Base-by-base conservation (phyloP, 1,139 yeast genomes). In the Scheffersomyces illinoinensis region DNA sequence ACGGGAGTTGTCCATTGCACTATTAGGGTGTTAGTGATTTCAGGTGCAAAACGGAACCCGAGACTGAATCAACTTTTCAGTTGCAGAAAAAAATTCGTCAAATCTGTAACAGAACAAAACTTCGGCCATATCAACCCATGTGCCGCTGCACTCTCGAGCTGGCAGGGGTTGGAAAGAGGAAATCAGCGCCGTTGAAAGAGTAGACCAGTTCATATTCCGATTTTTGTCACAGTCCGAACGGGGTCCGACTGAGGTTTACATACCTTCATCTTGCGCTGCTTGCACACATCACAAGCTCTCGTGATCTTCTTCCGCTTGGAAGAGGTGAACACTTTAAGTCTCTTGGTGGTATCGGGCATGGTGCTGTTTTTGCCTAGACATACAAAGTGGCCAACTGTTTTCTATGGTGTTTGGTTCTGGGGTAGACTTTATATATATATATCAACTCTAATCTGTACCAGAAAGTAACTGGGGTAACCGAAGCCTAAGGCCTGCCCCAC, bases 161-260 rank as follows among this genome's bases (percentile, higher is more conserved):
- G 70, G 53, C 77, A 57, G 52, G 71, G 65, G 56, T 74, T 77
- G 20, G 73, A 63, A 8, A 66, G 68, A 51, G 71, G 71, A 55
- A 69, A 73, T 50, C 66, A 64, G 59, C 33, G 33, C 10, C 7
- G 33, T 8, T 24, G 33, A 24, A 6, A 24, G 33, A 24, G 6
- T 6, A 3, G 33, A 6, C 10, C 33, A 24, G 33, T 24, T 8
- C 33, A 24, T 76, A 73, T n/a, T 65, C 67, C 24, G 63, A 58
- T 12, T 68, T 69, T 68, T 70, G 62, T 67, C 71, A 26, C 61
- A 56, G 61, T 77, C 46, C 68, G 59, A 23, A 66, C 68, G 63
- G 76, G 74, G 0, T 76, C 77, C 7, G 65, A 63, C 53, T 65
- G 64, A 7, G 76, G 76, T 20, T 70, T 66, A 59, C 77, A 74